Base-by-base conservation (phyloP, 768 basidiomycete species). In the Psilocybe sp. region DNA sequence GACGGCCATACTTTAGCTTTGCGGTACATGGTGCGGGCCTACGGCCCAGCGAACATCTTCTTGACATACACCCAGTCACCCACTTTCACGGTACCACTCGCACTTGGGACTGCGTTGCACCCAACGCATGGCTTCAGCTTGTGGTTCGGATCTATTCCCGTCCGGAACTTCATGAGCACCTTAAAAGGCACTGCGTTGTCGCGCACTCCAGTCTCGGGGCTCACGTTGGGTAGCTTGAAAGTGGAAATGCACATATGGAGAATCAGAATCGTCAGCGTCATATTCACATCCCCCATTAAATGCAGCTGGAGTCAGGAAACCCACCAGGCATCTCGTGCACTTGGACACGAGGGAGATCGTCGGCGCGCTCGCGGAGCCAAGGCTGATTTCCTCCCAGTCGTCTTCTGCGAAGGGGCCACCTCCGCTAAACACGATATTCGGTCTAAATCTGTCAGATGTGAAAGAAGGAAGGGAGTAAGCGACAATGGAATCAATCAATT, bases 121-220 rank as follows among this genome's bases (percentile, higher is more conserved):
- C 87, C 88, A 33, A 91, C 71, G 58, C 85, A 89, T 1, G 87
- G 73, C 55, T 74, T 76, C 66, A 70, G 65, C 51, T 72, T 72
- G 1, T 70, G 56, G 16, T 50, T 60, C 0, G 78, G 77, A 60
- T 87, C 80, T 44, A 85, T 47, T 14, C 83, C 81, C 28, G 64
- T 78, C 34, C 88, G 79, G 64, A 87, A 84, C 69, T 85, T 88
- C 79, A 82, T 83, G 9, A 89, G 60, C 6, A 82, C 78, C 66
- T 91, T 89, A 67, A 72, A 88, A 4, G 89, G 89, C 4, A 91
- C 87, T 0, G 86, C 85, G 13, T 73, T 74, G 58, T 92, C 88
- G 15, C 81, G 77, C 15, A 76, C 64, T 28, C 87, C 89, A 3
- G 81, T 84, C 37, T 71, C 68, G 0, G 85, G 77, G 58, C 80